Evolutionary conservation across 1,139 yeast species (phyloP), one percentile per base, ranked within the genome.

Genomic region (Lodderomyces theae): DNA sequence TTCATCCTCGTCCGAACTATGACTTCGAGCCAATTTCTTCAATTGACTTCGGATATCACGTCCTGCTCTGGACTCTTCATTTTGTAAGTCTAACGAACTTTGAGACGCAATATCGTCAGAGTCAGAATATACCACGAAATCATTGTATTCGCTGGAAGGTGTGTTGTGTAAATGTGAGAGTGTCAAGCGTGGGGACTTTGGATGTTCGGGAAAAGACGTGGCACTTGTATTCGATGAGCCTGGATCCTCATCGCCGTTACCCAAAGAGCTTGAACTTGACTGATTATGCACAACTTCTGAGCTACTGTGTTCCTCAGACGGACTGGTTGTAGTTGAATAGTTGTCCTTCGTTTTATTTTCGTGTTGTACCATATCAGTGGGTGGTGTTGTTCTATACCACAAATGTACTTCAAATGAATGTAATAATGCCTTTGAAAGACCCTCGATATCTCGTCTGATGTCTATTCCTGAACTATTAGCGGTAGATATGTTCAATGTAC

Each of bases 51-150:
- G 26, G 18, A 35, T 25, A 35, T 35, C 18, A 8, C 24, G 19
- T 31, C 44, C 30, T 39, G 46, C 28, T 25, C 51, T 38, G 1
- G 40, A 26, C 3, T 30, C 16, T 5, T 38, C 30, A 6, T 30
- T 23, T 26, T 41, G 43, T 29, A 52, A 43, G n/a, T 58, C 62
- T 9, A 63, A 44, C 5, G 70, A 65, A 44, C 63, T 58, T 42
- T 60, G 69, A 4, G 71, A 64, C 2, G 65, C 71, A 10, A 29
- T 31, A 2, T 61, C 61, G 39, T 69, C 74, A 0, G 72, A 66
- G 44, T 69, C 74, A 0, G 72, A 64, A 45, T 57, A 66, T 9
- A 69, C 51, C 16, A 61, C 72, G 40, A 54, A 57, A 11, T 67
- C 74, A 40, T 66, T 72, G 30, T 43, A 42, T 34, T 23, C 32